phyloP scores from a whole-genome alignment of 495 filamentous ascomycete species.

The Apiosordaria backusii region DNA sequence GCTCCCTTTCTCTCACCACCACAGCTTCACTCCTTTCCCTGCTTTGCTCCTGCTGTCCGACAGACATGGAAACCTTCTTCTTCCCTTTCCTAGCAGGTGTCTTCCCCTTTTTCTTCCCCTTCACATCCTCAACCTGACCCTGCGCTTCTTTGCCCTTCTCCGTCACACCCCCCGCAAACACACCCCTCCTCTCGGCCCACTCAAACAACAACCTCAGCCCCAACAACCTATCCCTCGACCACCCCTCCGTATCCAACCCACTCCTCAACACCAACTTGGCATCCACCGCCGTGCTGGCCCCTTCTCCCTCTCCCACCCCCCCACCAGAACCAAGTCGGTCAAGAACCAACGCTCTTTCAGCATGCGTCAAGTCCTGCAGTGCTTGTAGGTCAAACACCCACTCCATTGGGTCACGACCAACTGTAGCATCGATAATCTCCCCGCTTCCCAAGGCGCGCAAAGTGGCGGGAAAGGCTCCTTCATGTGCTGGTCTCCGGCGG shows the following conservation, averaged over 20 bases:
- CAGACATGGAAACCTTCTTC: constrained; percentile 29
- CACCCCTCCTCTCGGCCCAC: constrained; percentile 59
- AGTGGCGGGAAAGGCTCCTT: constrained; percentile 71
- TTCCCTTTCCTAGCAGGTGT: constrained; percentile 25
- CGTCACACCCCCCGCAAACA: constrained; percentile 10
- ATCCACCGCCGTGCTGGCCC: constrained; percentile 68
- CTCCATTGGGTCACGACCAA: constrained; percentile 51
- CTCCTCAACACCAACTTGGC: constrained; percentile 66
- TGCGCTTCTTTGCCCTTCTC: constrained; percentile 5
- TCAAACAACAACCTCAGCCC: constrained; percentile 76
- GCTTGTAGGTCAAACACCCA: constrained; percentile 71
- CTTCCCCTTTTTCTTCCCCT: constrained; percentile 25
- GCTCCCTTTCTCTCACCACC: neutral
- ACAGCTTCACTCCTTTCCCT: constrained; percentile 16
- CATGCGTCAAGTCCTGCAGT: constrained; percentile 64
- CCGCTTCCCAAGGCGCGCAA: constrained; percentile 59
- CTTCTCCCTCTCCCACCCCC: constrained; percentile 46
- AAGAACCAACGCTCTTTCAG: constrained; percentile 73
- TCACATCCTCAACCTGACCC: constrained; percentile 23
- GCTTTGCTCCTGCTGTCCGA: constrained; percentile 10
- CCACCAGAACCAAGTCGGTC: constrained; percentile 39
- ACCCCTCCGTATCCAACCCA: constrained; percentile 49
- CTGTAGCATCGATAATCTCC: constrained; percentile 26
- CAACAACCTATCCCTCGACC: constrained; percentile 64
- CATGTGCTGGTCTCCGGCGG: constrained; percentile 66